Percentiles rank a stretch among this genome's conserved stretches.
phyloP scores from a whole-genome alignment of 1,139 yeast genomes.

The Lodderomyces elongisporus region DNA sequence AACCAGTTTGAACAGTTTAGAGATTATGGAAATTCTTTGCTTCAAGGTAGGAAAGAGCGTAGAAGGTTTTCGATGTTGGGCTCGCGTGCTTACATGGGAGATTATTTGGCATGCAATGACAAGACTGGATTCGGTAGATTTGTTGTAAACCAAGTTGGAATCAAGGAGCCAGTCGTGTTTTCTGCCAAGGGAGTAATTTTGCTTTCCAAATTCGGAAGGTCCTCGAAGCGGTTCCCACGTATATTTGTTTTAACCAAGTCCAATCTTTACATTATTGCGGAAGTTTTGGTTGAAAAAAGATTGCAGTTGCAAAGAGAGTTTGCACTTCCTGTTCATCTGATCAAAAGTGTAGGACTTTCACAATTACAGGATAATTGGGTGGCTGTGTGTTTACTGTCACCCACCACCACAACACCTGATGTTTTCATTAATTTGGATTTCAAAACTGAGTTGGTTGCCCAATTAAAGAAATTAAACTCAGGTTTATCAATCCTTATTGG shows the following conservation, averaged over 20 bases:
- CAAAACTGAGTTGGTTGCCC: slow-evolving; percentile 86
- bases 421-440: slow-evolving; percentile 72
- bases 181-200: slow-evolving; percentile 79
- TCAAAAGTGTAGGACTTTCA: slow-evolving; percentile 66
- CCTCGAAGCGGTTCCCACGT: slow-evolving; percentile 74
- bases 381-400: slow-evolving; percentile 56
- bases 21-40: slow-evolving; percentile 70
- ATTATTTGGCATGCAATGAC: slow-evolving; percentile 82
- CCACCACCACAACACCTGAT: slow-evolving; percentile 64
- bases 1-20: slow-evolving; percentile 78
- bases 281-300: slow-evolving; percentile 67
- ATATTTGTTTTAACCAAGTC: slow-evolving; percentile 64
- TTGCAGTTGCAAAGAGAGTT: slow-evolving; percentile 64
- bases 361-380: slow-evolving; percentile 90
- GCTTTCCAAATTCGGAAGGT: slow-evolving; percentile 85
- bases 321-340: slow-evolving; percentile 53
- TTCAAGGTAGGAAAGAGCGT: slow-evolving; percentile 81
- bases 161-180: slow-evolving; percentile 67
- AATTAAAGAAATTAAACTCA: slow-evolving; percentile 60
- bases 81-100: slow-evolving; percentile 90
- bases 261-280: slow-evolving; percentile 65
- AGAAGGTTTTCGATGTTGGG: slow-evolving; percentile 85
- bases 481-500: slow-evolving; percentile 63
- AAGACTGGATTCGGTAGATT: slow-evolving; percentile 67
- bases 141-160: slow-evolving; percentile 59